Evolutionary conservation across 1,284 basidiomycete species (phyloP), one percentile per base, ranked within the genome.

Genomic region (Fistulina hepatica): DNA sequence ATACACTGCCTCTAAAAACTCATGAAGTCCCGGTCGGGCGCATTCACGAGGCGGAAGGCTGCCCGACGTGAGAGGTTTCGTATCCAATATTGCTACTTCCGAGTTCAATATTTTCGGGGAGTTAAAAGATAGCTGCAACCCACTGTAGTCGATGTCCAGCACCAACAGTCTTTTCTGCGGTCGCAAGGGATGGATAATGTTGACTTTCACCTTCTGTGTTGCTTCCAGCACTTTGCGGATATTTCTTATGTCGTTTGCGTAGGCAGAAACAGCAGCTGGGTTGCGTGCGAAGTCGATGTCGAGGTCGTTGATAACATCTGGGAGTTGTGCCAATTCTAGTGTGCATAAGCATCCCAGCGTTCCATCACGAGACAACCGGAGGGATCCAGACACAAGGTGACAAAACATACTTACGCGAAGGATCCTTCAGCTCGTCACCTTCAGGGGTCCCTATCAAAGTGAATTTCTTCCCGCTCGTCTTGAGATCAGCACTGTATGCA

Each of bases 61-160:
- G 22, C 85, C 83, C 5, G 75, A 76, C 10, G 83, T 77, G 17
- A 89, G 60, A 3, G 84, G 84, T 48, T 84, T 85, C 9, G 84
- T 86, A 56, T 90, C 85, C 48, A 88, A 59, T 26, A 90, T 84
- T 12, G 88, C 85, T 79, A 51, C 33, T 42, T 37, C 15, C 31
- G 15, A 40, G 37, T 43, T 24, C 16, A 34, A 16, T n/a, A 8
- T 12, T 33, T 17, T 16, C 9, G 20, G 13, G 17, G 19, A 35
- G 26, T 21, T 19, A 33, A 16, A 24, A 16, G 38, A 19, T 24
- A 36, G 37, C 8, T 12, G 23, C 6, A 16, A 41, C 60, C 41
- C 55, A 81, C 84, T 91, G 49, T 92, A 92, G 57, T 94, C 90
- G 34, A 94, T 76, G 56, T 94, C 90, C 4, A 92, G 66, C 0